Evolutionary conservation across 371 early-diverging fungal genomes (phyloP).

Genomic region (Circinella umbellata): DNA sequence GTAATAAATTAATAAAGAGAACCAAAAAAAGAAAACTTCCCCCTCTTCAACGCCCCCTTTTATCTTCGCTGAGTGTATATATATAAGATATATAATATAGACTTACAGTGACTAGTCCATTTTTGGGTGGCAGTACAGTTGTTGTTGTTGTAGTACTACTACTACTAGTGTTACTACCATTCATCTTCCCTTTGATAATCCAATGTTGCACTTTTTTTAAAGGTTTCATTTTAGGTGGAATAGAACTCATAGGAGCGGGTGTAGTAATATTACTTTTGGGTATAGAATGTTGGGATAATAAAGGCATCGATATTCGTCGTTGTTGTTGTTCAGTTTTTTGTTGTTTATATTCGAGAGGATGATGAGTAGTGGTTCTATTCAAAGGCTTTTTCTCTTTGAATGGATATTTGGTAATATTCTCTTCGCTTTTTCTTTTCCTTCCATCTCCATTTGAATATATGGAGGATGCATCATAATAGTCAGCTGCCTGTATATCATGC

Average conservation of each 20-base stretch:
- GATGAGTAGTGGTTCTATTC: background rate
- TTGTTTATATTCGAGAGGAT: conserved; percentile 3
- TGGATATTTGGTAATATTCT: background rate
- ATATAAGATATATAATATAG: background rate
- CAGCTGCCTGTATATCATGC: conserved; percentile 19
- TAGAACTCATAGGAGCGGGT: background rate
- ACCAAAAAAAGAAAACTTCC: background rate
- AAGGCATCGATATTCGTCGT: conserved; percentile 15
- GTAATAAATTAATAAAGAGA: background rate
- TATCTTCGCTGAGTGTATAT: background rate
- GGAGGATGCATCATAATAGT: conserved; percentile 2
- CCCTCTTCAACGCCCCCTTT: background rate
- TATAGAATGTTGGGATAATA: conserved; percentile 6
- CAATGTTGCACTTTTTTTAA: conserved; percentile 34
- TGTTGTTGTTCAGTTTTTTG: background rate
- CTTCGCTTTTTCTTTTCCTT: conserved; percentile 24
- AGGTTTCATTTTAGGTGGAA: conserved; percentile 23
- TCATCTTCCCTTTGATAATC: conserved; percentile 27
- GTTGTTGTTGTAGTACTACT: background rate
- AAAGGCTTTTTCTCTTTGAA: conserved; percentile 6
- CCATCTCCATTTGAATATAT: conserved; percentile 16
- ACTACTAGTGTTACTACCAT: background rate
- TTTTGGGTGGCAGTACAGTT: conserved; percentile 4
- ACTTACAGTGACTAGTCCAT: conserved; percentile 23
- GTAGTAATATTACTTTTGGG: background rate